These are phyloP conservation scores for Chytriomyces hyalinus DNA, from an alignment of 192 early-diverging fungal genomes.

Conservation along the genomic window DNA sequence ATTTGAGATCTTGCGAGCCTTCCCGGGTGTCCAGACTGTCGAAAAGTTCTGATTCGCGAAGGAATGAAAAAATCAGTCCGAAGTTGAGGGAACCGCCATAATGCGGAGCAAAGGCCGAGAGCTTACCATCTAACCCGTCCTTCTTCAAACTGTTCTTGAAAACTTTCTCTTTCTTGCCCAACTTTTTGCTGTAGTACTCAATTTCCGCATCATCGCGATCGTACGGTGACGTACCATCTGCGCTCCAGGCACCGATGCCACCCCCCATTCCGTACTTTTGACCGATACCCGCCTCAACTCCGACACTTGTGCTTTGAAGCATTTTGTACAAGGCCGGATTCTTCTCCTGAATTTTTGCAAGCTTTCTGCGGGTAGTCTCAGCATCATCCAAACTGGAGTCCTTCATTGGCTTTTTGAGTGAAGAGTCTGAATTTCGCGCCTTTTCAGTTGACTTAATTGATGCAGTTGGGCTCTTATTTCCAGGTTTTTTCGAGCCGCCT, in stretches of 20 bases:
- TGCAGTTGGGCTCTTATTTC: neutral
- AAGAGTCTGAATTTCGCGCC: neutral
- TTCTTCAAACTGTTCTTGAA: constrained; percentile 24
- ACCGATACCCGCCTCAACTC: constrained; percentile 27
- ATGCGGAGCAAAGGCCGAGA: neutral
- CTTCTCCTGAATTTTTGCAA: constrained; percentile 20
- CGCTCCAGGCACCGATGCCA: constrained; percentile 27
- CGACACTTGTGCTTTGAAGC: constrained; percentile 15
- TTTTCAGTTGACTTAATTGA: neutral
- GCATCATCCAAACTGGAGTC: neutral
- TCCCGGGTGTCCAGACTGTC: constrained; percentile 4
- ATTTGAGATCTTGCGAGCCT: constrained; percentile 4
- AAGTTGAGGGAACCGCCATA: neutral
- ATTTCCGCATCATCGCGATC: constrained; percentile 35
- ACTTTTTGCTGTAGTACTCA: constrained; percentile 29
- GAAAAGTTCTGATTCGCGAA: neutral
- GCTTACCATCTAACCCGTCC: constrained; percentile 19
- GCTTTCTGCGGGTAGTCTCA: constrained; percentile 2
- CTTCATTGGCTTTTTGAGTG: neutral
- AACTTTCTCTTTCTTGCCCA: constrained; percentile 31
- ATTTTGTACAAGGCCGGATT: constrained; percentile 13
- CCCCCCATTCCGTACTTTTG: constrained; percentile 3
- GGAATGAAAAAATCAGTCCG: neutral
- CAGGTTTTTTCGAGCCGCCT: neutral
- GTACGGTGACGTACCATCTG: constrained; percentile 20